These are phyloP conservation scores for Ganoderma boninense DNA, from an alignment of 1,284 basidiomycete genomes.

Conservation along the genomic window DNA sequence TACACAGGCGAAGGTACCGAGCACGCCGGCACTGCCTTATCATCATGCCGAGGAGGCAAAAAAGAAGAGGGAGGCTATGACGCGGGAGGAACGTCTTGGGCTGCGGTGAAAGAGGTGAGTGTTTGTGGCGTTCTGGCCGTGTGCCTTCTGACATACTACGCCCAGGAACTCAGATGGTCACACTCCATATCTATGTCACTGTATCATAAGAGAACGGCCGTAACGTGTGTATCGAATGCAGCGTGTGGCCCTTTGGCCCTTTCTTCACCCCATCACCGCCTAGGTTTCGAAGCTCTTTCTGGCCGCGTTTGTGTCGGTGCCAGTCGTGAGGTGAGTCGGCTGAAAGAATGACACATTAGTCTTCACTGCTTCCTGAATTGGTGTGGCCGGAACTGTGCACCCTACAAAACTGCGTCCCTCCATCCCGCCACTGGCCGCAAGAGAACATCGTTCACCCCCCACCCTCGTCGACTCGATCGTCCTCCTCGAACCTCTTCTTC, in stretches of 20 bases:
- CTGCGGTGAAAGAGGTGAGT: constrained; percentile 29
- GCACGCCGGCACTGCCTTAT: constrained; percentile 30
- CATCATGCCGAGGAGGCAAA: constrained; percentile 47
- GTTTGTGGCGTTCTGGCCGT: not conserved
- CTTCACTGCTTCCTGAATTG: not conserved
- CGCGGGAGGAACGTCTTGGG: constrained; percentile 48
- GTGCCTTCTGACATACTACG: not conserved
- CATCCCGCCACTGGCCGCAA: not conserved
- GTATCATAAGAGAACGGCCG: not conserved
- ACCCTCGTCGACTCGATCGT: not conserved
- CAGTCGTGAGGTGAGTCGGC: not conserved
- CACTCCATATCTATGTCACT: not conserved
- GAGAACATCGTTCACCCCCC: not conserved
- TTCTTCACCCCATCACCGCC: constrained; percentile 1
- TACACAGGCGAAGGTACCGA: constrained; percentile 17
- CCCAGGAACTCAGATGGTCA: not conserved
- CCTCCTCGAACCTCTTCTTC: not conserved
- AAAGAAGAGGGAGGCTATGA: constrained; percentile 46
- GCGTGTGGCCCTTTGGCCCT: not conserved
- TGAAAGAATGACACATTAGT: not conserved
- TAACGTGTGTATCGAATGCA: not conserved
- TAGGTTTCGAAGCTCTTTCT: not conserved
- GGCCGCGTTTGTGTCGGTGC: not conserved
- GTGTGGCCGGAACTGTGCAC: not conserved
- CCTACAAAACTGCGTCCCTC: not conserved